Evolutionary conservation across 257 asterid genomes (phyloP), one percentile per base, ranked within the genome.

Genomic region (Asclepias syriaca): DNA sequence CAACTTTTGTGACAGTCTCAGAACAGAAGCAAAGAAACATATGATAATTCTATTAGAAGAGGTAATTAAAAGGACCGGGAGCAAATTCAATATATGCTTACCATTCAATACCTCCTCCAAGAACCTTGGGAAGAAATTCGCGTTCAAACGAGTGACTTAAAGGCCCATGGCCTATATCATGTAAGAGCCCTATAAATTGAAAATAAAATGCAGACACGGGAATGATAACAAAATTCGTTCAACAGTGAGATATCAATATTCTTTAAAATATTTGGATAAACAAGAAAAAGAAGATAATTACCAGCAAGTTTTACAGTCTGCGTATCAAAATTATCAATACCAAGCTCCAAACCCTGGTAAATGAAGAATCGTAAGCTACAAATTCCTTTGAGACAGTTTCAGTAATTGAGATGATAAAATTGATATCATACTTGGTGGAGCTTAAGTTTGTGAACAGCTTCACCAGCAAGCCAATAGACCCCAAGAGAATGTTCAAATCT

Each of bases 81-180:
- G 53, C 37, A 49, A 61, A 6, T 8, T 8, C 49, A 3, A 34
- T 3, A 60, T 54, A 14, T 5, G 46, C 74, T 85, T 91, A 91
- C 99, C 97, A 94, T 72, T 85, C 84, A 65, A 85, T 82, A 60
- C 86, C 91, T 56, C 61, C 57, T 56, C 61, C 57, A 68, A 72
- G 73, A 79, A 89, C 96, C 79, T 58, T 77, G 43, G 96, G 97
- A 85, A 91, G 93, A 85, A 94, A 91, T 70, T 91, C 99, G 0
- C 85, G 90, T 72, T 94, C 99, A 86, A 94, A 94, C 82, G 88
- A 69, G 85, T 94, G 98, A 82, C 97, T 94, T 73, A 89, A 87
- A 77, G 98, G 97, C 74, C 99, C 99, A 70, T 94, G 99, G 74
- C 99, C 99, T 51, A 94, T 74, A 81, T 94, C 97, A 80, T 94